These are phyloP conservation scores for Sclerotinia sclerotiorum DNA, from an alignment of 2,329 filamentous ascomycete species.

Conservation along the genomic window DNA sequence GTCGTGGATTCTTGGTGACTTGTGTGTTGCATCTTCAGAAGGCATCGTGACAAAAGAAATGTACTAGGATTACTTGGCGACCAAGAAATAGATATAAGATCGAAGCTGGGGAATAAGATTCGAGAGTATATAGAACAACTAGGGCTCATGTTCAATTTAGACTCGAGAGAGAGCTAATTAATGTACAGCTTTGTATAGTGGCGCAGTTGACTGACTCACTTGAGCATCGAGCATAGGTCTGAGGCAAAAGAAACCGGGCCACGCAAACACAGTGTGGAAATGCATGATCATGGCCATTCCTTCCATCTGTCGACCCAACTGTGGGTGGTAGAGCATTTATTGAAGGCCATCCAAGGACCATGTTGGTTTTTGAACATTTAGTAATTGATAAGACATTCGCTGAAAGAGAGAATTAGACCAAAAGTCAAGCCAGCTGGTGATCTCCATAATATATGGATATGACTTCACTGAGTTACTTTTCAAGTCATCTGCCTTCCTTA, in stretches of 20 bases:
- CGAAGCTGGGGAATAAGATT: not conserved
- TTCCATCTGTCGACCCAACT: constrained; percentile 6
- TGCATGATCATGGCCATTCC: not conserved
- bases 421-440: not conserved
- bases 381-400: not conserved
- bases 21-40: not conserved
- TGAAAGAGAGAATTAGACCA: not conserved
- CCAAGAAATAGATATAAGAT: not conserved
- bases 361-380: constrained; percentile 14
- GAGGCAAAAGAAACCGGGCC: not conserved
- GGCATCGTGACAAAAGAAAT: constrained; percentile 2
- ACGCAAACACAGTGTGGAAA: constrained; percentile 4
- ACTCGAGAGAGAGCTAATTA: constrained; percentile 2
- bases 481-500: constrained; percentile 1
- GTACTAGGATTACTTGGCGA: not conserved
- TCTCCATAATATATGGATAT: not conserved
- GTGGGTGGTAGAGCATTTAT: constrained; percentile 9
- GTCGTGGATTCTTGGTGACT: constrained; percentile 10
- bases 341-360: not conserved
- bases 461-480: not conserved
- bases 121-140: not conserved
- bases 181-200: constrained; percentile 11
- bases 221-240: not conserved
- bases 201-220: constrained; percentile 13
- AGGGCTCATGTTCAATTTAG: not conserved